These are phyloP conservation scores for Arthrobotrys entomopaga DNA, from an alignment of 2,329 filamentous ascomycete genomes.

Conservation along the genomic window DNA sequence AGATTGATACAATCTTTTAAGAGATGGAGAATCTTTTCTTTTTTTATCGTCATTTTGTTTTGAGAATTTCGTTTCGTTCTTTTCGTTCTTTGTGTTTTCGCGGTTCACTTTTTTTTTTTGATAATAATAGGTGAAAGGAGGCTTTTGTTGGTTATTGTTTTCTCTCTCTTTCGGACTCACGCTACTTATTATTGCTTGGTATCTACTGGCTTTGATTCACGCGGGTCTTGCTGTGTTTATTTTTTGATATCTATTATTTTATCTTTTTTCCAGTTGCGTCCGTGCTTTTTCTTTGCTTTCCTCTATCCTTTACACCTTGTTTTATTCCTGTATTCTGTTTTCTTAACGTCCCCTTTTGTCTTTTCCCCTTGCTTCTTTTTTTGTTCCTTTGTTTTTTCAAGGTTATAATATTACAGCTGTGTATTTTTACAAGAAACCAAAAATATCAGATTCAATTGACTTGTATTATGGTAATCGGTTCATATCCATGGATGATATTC, in stretches of 20 bases:
- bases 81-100: slow-evolving; percentile 12
- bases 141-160: slow-evolving; percentile 33
- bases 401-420: slow-evolving; percentile 18
- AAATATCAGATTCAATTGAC: slow-evolving; percentile 9
- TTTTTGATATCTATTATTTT: slow-evolving; percentile 14
- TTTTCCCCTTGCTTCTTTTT: slow-evolving; percentile 5
- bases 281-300: too few species aligned
- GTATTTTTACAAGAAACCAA: slow-evolving; percentile 40
- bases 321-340: slow-evolving; percentile 3
- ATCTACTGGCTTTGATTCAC: slow-evolving; percentile 4
- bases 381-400: slow-evolving; percentile 3
- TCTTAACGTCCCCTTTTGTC: too few species aligned
- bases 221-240: slow-evolving; percentile 12
- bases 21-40: background rate
- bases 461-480: background rate
- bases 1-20: slow-evolving; percentile 14
- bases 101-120: background rate
- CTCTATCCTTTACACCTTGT: slow-evolving; percentile 2
- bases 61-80: background rate
- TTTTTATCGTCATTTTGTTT: slow-evolving; percentile 1
- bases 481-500: background rate
- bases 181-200: slow-evolving; percentile 3
- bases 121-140: slow-evolving; percentile 23
- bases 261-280: too few species aligned
- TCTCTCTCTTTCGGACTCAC: slow-evolving; percentile 7